A percentile compares a stretch with the other conserved stretches of the same genome.
Evolutionary conservation across 1,139 yeast species (phyloP).

Genomic region (Kodamaea anthophila): DNA sequence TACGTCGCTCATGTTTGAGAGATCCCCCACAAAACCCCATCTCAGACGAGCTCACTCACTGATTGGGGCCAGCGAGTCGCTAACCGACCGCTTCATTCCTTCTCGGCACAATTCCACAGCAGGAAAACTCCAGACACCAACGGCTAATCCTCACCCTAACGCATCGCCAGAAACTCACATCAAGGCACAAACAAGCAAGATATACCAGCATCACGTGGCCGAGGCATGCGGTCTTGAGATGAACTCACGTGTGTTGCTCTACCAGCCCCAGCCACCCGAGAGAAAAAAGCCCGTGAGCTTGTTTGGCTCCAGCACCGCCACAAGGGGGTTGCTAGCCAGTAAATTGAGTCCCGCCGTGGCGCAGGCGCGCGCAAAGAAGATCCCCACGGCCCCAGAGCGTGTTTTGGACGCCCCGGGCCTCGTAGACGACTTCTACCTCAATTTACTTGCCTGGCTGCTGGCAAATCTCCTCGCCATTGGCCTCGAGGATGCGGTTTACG

Average conservation of each 20-base stretch:
- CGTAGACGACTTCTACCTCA: slow-evolving; percentile 86
- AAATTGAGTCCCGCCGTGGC: slow-evolving; percentile 42
- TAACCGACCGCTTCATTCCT: slow-evolving; percentile 39
- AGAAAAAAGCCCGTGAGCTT: slow-evolving; percentile 52
- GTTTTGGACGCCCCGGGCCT: slow-evolving; percentile 96
- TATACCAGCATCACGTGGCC: slow-evolving; percentile 82
- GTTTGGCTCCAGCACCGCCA: slow-evolving; percentile 21
- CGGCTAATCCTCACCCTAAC: slow-evolving; percentile 35
- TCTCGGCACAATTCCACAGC: slow-evolving; percentile 37
- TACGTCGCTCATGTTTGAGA: slow-evolving; percentile 1
- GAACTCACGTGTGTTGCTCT: slow-evolving; percentile 78
- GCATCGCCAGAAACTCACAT: slow-evolving; percentile 52
- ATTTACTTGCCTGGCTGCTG: slow-evolving; percentile 82
- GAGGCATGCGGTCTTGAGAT: slow-evolving; percentile 90
- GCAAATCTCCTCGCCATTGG: slow-evolving; percentile 86
- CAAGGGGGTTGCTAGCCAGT: slow-evolving; percentile 7
- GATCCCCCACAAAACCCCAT: neutral
- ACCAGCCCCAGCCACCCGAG: slow-evolving; percentile 84
- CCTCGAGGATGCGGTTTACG: slow-evolving; percentile 73
- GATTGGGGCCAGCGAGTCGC: slow-evolving; percentile 16
- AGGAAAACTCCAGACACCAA: slow-evolving; percentile 31
- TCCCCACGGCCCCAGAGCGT: slow-evolving; percentile 86
- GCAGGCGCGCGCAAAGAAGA: slow-evolving; percentile 56
- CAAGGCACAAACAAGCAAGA: slow-evolving; percentile 61
- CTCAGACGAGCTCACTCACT: slow-evolving; percentile 33